Evolutionary conservation across 1,284 basidiomycete genomes (phyloP).

Genomic region (Exobasidium cylindrosporum): DNA sequence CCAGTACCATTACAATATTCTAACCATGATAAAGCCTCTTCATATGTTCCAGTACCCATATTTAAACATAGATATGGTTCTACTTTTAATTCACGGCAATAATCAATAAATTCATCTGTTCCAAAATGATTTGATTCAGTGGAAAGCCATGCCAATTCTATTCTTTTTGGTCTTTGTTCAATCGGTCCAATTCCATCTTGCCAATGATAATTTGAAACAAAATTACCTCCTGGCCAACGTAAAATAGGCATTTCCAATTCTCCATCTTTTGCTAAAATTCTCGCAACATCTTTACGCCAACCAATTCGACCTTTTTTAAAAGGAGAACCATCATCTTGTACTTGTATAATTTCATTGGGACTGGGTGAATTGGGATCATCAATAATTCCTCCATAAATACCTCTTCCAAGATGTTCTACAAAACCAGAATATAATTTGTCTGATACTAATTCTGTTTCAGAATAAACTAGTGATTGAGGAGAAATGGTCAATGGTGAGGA

Average conservation of each 20-base stretch:
- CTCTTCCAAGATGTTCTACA: constrained; percentile 56
- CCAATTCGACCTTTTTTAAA: too few relatives aligned
- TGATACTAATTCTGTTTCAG: constrained; percentile 17
- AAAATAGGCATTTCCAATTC: constrained; percentile 59
- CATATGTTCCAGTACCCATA: constrained; percentile 69
- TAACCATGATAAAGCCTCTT: constrained; percentile 69
- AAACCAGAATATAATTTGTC: constrained; percentile 38
- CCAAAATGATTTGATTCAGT: constrained; percentile 68
- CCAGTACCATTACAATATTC: constrained; percentile 66
- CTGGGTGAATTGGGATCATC: constrained; percentile 57
- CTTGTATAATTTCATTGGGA: neutral
- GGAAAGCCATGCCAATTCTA: constrained; percentile 68
- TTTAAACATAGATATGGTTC: constrained; percentile 68
- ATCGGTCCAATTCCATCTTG: constrained; percentile 67
- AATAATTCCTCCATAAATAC: constrained; percentile 66
- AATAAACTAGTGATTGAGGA: too few relatives aligned
- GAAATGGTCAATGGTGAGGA: too few relatives aligned
- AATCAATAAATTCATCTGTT: constrained; percentile 63
- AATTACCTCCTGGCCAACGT: constrained; percentile 64
- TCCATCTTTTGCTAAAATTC: constrained; percentile 12
- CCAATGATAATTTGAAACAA: constrained; percentile 67
- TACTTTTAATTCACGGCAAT: constrained; percentile 56
- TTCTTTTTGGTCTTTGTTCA: constrained; percentile 61
- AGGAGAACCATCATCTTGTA: constrained; percentile 47
- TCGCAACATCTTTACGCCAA: constrained; percentile 64